Evolutionary conservation across 2,329 filamentous ascomycete species (phyloP).

Genomic region (Botrytis fabae): DNA sequence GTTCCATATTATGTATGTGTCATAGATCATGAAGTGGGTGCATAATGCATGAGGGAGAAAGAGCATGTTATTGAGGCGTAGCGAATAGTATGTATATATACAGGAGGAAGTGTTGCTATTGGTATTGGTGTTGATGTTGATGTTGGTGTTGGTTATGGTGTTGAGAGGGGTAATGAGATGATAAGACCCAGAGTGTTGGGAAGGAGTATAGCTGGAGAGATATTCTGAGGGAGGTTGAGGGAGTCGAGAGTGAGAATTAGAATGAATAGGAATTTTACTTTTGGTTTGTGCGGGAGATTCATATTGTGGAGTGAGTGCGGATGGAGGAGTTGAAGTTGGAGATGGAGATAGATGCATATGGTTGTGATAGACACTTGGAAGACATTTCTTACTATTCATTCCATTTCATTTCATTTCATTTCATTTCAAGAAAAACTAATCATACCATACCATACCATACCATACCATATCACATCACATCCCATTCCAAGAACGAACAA

Average conservation of each 20-base stretch:
- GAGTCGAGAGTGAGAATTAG: background rate
- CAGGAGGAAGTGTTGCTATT: too few relatives aligned
- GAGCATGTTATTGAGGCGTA: background rate
- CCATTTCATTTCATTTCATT: too few relatives aligned
- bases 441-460: too few relatives aligned
- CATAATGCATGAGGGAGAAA: background rate
- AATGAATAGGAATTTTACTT: background rate
- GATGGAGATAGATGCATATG: background rate
- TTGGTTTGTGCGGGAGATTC: background rate
- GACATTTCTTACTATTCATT: background rate
- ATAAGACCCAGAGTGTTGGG: background rate
- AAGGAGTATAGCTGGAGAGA: background rate
- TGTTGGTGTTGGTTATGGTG: background rate
- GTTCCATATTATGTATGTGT: too few relatives aligned
- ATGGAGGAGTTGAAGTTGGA: background rate
- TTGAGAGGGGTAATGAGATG: background rate
- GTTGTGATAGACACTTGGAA: too few relatives aligned
- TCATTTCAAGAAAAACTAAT: too few relatives aligned
- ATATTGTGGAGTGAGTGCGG: rapidly evolving
- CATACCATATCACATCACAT: too few relatives aligned
- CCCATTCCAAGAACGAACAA: too few relatives aligned
- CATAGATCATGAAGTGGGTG: background rate
- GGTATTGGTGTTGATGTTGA: background rate
- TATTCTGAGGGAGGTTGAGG: background rate
- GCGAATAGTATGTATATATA: background rate